Percentiles rank a stretch among this genome's conserved stretches.
phyloP scores from a whole-genome alignment of 495 filamentous ascomycete genomes.

The Annulohypoxylon maeteangense region DNA sequence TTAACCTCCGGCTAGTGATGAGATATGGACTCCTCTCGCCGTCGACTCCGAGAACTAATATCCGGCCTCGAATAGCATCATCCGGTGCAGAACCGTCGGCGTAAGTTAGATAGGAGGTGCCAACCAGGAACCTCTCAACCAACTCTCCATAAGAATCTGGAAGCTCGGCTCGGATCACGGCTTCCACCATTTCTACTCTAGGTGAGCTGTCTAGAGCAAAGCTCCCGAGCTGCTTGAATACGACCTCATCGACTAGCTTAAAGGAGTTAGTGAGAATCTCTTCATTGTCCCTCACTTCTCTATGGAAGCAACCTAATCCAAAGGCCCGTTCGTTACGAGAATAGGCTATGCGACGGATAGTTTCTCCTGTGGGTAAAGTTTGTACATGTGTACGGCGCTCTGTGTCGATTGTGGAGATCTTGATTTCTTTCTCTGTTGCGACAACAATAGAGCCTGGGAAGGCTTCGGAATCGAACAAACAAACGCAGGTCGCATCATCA shows the following conservation, averaged over 20 bases:
- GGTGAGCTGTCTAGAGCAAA: slow-evolving; percentile 61
- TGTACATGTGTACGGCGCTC: slow-evolving; percentile 88
- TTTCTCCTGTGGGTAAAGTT: slow-evolving; percentile 79
- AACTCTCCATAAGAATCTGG: slow-evolving; percentile 67
- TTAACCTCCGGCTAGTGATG: slow-evolving; percentile 70
- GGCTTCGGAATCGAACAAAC: slow-evolving; percentile 80
- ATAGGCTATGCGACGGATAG: slow-evolving; percentile 87
- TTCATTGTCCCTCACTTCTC: slow-evolving; percentile 60
- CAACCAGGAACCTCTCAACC: slow-evolving; percentile 86
- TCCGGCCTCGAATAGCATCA: slow-evolving; percentile 72
- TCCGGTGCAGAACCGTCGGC: slow-evolving; percentile 44
- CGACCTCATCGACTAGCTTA: slow-evolving; percentile 63
- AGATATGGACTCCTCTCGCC: slow-evolving; percentile 74
- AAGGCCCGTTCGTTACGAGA: slow-evolving; percentile 82
- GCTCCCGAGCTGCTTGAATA: slow-evolving; percentile 58
- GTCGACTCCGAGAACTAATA: slow-evolving; percentile 86
- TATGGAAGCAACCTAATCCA: slow-evolving; percentile 83
- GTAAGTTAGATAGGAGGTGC: slow-evolving; percentile 81
- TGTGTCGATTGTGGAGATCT: slow-evolving; percentile 83
- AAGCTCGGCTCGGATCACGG: slow-evolving; percentile 83
- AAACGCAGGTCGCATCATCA: slow-evolving; percentile 81
- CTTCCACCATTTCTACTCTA: slow-evolving; percentile 82
- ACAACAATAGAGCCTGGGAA: slow-evolving; percentile 85
- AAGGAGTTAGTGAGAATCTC: slow-evolving; percentile 63
- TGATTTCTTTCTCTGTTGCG: slow-evolving; percentile 78